These are phyloP conservation scores for Abrus precatorius DNA, from an alignment of 306 rosid genomes.

Conservation along the genomic window DNA sequence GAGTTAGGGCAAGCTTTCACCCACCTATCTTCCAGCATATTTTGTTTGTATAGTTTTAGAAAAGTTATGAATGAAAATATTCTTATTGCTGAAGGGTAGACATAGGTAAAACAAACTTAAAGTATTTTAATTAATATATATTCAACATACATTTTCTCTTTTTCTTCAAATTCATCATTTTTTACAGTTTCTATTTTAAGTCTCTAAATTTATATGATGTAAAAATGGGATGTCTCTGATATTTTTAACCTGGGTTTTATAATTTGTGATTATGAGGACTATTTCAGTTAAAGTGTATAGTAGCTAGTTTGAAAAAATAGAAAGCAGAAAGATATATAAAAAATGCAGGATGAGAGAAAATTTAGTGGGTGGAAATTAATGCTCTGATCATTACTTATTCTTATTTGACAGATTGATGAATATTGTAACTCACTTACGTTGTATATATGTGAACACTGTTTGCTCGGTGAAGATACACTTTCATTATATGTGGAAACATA, in stretches of 20 bases:
- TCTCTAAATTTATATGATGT: neutral
- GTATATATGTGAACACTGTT: neutral
- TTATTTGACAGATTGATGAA: neutral
- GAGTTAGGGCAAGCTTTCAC: neutral
- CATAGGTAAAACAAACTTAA: neutral
- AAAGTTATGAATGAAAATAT: neutral
- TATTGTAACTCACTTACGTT: neutral
- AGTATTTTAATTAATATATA: neutral
- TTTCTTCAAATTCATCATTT: neutral
- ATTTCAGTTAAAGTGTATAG: neutral
- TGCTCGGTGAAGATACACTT: neutral
- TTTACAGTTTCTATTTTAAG: neutral
- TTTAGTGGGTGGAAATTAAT: neutral
- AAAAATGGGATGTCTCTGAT: neutral
- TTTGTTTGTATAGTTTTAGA: conserved; percentile 14
- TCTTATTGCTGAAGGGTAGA: neutral
- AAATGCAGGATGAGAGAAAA: neutral
- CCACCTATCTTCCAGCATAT: neutral
- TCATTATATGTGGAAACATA: too few relatives aligned
- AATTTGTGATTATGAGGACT: neutral
- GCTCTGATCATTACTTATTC: neutral
- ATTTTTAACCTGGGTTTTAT: neutral
- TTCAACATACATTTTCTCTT: neutral
- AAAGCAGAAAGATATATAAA: neutral
- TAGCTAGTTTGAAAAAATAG: neutral